Evolutionary conservation across 176 grass and related monocot species (phyloP).

Genomic region (Bonia amplexicaulis): DNA sequence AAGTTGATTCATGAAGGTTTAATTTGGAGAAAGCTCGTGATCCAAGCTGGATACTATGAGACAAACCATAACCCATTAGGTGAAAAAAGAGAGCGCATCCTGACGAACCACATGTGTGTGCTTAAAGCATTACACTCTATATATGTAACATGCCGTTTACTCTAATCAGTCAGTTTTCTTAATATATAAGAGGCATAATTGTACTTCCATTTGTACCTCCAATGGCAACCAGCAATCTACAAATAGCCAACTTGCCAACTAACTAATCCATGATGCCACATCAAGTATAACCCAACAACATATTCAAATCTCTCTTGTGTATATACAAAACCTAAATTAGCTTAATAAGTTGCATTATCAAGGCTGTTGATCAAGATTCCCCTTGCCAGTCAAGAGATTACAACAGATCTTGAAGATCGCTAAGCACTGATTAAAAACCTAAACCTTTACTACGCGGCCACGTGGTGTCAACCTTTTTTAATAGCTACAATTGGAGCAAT

Average conservation of each 20-base stretch:
- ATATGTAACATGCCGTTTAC: constrained; percentile 26
- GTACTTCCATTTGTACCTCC: constrained; percentile 1
- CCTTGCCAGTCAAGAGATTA: constrained; percentile 25
- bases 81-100: background rate
- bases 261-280: background rate
- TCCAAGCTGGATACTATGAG: background rate
- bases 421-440: constrained; percentile 18
- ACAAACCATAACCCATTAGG: background rate
- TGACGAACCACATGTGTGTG: constrained; percentile 31
- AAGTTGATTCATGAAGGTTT: constrained; percentile 20
- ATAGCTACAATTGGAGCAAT: constrained; percentile 13
- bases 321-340: constrained; percentile 12
- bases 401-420: constrained; percentile 30
- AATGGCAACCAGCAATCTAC: constrained; percentile 5
- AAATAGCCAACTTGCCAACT: constrained; percentile 23
- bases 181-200: constrained; percentile 26
- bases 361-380: constrained; percentile 29
- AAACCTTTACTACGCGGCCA: background rate
- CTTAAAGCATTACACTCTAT: constrained; percentile 11
- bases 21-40: constrained; percentile 6
- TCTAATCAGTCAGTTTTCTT: constrained; percentile 8
- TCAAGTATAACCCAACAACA: constrained; percentile 5
- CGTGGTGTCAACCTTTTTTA: constrained; percentile 1
- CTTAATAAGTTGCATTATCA: constrained; percentile 24
- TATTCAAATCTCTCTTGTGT: background rate